Percentiles rank a stretch among this genome's conserved stretches.
Evolutionary conservation across 208 protist species (phyloP).

Genomic region (Acanthamoeba lenticulata): DNA sequence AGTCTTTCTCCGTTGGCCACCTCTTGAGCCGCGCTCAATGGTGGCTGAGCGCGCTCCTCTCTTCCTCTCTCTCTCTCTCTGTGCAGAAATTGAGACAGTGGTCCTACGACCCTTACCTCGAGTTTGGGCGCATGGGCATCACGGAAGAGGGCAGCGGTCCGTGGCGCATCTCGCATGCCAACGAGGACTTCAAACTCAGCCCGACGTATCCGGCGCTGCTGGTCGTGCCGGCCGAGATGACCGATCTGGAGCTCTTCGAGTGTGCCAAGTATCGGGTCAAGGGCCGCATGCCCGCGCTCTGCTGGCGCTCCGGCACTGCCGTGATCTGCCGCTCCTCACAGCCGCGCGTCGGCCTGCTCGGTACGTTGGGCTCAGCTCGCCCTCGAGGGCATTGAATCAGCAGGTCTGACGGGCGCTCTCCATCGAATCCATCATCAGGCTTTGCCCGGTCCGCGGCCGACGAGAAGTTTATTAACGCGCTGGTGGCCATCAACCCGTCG

Average conservation of each 20-base stretch:
- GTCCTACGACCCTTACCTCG: not conserved
- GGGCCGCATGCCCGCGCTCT: not conserved
- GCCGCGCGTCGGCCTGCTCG: not conserved
- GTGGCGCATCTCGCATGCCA: not conserved
- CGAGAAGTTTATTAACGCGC: slow-evolving; percentile 33
- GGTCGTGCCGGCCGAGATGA: not conserved
- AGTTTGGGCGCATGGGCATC: not conserved
- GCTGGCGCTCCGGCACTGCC: not conserved
- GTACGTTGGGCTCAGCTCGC: not conserved
- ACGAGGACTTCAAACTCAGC: not conserved
- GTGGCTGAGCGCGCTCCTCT: no score
- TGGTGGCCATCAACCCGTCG: not conserved
- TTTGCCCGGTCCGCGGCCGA: not conserved
- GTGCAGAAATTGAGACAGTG: not conserved
- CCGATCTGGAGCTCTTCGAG: not conserved
- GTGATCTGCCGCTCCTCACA: not conserved
- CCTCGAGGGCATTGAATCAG: no score
- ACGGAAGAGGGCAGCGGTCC: not conserved
- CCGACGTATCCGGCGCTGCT: not conserved
- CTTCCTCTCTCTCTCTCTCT: not conserved
- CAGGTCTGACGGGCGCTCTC: not conserved
- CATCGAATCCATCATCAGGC: not conserved
- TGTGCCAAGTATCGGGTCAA: slow-evolving; percentile 1
- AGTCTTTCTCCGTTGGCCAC: not conserved
- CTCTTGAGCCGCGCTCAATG: not conserved